Base-by-base conservation (phyloP, 805 yeast species). In the Schwanniomyces polymorphus region DNA sequence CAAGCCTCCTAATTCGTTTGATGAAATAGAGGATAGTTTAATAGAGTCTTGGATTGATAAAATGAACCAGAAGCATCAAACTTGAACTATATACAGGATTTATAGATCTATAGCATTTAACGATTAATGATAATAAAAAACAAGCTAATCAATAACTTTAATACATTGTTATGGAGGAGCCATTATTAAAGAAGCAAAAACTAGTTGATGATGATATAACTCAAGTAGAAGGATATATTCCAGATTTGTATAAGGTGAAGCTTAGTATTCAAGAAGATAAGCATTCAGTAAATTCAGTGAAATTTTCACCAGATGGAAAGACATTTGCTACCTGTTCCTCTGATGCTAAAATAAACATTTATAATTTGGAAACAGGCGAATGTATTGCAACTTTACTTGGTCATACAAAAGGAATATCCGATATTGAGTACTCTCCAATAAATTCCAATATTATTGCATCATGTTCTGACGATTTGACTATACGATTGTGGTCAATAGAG, bases 381-480 rank as follows among this genome's bases (percentile, higher is more conserved):
- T 55, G 70, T 25, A 48, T 64, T 8, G 53, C 70, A 25, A 60
- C 70, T 11, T 55, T 78, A 34, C 47, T 50, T 8, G 91, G 91
- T 1, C 96, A 92, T 60, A 63, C 79, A 1, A 74, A 66, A 25
- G 94, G 96, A 1, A 73, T 92, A 2, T 85, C 91, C 11, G 91
- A 85, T 50, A 56, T 94, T 0, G 78, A 81, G 31, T 92, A 91
- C 82, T 81, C 91, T 1, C 91, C 92, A 2, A 61, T 70, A 35
- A 85, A 87, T 61, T 77, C 86, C 10, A 70, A 74, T 43, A 80
- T 86, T 42, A 50, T 92, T 6, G 97, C 96, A 1, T 81, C 96
- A 0, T 94, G 86, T 1, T 86, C 96, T 0, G 97, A 92, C 61
- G 99, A 92, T 64, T 73, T 82, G 50, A 84, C 95, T 0, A 76